These are phyloP conservation scores for Cladosporium sp. DNA, from an alignment of 2,329 filamentous ascomycete species.

Conservation along the genomic window DNA sequence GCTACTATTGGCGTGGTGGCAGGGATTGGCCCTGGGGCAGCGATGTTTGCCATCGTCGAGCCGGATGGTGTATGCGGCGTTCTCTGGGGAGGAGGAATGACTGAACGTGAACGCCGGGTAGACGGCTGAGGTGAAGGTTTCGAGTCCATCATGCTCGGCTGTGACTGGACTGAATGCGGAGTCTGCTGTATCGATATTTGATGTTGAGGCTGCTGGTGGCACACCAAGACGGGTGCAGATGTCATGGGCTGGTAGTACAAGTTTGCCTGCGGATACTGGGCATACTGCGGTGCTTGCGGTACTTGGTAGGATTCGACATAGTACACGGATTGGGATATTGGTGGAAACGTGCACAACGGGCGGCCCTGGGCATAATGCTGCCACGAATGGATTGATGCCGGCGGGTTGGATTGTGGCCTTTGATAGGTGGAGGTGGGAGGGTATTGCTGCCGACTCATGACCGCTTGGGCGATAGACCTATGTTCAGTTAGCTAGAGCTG, in stretches of 20 bases:
- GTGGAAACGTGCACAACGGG: conserved; percentile 79
- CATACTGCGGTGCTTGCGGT: conserved; percentile 53
- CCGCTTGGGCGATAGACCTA: conserved; percentile 61
- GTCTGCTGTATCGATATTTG: conserved; percentile 20
- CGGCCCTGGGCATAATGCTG: conserved; percentile 84
- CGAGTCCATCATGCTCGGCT: conserved; percentile 21
- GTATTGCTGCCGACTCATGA: conserved; percentile 65
- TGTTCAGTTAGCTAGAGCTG: conserved; percentile 57
- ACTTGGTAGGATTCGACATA: conserved; percentile 50
- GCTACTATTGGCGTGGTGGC: conserved; percentile 94
- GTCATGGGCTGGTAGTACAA: conserved; percentile 53
- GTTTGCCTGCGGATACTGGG: conserved; percentile 49
- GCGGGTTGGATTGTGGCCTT: conserved; percentile 94
- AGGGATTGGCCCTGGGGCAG: conserved; percentile 91
- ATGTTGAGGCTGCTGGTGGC: conserved; percentile 43
- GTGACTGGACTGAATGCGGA: conserved; percentile 18
- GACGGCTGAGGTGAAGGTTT: conserved; percentile 16
- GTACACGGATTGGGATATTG: conserved; percentile 83
- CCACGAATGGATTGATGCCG: conserved; percentile 85
- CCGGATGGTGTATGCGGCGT: conserved; percentile 27
- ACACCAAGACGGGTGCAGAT: conserved; percentile 46
- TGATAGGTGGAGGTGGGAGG: conserved; percentile 78
- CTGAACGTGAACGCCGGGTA: background rate
- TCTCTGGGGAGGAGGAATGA: conserved; percentile 14
- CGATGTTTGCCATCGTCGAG: conserved; percentile 25